These are phyloP conservation scores for Trypethelium eluteriae DNA, from an alignment of 495 filamentous ascomycete genomes.

Conservation along the genomic window DNA sequence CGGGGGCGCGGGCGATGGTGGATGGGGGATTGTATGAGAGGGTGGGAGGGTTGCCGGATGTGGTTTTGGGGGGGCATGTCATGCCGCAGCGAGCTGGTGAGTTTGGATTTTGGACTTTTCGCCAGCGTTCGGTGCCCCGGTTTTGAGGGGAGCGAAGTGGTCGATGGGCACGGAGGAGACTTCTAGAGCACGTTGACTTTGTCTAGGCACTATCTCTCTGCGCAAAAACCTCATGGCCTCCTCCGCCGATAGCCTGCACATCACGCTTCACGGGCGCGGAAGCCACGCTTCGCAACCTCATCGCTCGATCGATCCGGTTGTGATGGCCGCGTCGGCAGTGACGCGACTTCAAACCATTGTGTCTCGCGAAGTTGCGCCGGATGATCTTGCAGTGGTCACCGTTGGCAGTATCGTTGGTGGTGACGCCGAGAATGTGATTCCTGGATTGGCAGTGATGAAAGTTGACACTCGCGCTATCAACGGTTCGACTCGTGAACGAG, in stretches of 20 bases:
- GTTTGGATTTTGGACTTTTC: background rate
- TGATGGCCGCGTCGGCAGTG: constrained; percentile 47
- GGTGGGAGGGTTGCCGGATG: constrained; percentile 45
- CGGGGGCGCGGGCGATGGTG: constrained; percentile 54
- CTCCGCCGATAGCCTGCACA: constrained; percentile 26
- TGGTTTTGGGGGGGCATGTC: constrained; percentile 54
- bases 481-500: constrained; percentile 35
- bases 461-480: constrained; percentile 44
- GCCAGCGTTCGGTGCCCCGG: background rate
- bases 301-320: constrained; percentile 48
- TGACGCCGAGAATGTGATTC: constrained; percentile 48
- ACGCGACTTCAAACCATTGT: constrained; percentile 51
- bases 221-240: constrained; percentile 26
- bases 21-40: constrained; percentile 52
- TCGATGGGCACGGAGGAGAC: no score
- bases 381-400: constrained; percentile 49
- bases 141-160: background rate
- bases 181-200: no score
- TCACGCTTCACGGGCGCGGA: constrained; percentile 42
- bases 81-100: constrained; percentile 29
- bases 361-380: constrained; percentile 45
- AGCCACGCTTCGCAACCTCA: constrained; percentile 49
- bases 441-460: constrained; percentile 43
- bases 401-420: constrained; percentile 48
- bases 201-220: constrained; percentile 27